Evolutionary conservation across 345 rosid genomes (phyloP).

Genomic region (Bruguiera sexangula): DNA sequence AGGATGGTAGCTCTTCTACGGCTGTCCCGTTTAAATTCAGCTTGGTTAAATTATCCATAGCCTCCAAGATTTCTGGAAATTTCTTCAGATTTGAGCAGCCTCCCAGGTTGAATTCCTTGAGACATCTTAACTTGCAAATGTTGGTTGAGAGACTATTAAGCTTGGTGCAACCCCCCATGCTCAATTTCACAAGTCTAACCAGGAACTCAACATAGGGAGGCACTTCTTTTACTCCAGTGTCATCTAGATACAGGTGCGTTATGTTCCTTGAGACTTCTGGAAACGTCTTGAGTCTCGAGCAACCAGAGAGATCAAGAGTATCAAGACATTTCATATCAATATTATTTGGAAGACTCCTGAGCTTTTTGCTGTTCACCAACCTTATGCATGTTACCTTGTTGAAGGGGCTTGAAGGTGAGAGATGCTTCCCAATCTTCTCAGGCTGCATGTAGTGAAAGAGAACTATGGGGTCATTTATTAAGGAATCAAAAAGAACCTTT

Average conservation of each 20-base stretch:
- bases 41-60: neutral
- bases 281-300: constrained; percentile 1
- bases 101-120: constrained; percentile 5
- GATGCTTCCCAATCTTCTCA: no score
- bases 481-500: no score
- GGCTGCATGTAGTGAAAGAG: no score
- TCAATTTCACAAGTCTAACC: constrained; percentile 4
- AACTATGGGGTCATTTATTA: no score
- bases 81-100: constrained; percentile 12
- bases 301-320: constrained; percentile 11
- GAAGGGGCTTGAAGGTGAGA: no score
- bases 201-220: constrained; percentile 6
- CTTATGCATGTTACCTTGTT: neutral
- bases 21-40: neutral
- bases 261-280: constrained; percentile 2
- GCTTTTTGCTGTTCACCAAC: neutral
- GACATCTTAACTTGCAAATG: constrained; percentile 2
- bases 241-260: neutral
- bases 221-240: constrained; percentile 7
- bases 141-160: constrained; percentile 6
- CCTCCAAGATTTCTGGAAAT: constrained; percentile 4
- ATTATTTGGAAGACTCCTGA: constrained; percentile 5
- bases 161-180: constrained; percentile 9
- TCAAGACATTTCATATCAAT: constrained; percentile 7
- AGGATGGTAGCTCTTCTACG: neutral